Base-by-base conservation (phyloP, 2,329 filamentous ascomycete genomes). In the Cladosporium sp. region DNA sequence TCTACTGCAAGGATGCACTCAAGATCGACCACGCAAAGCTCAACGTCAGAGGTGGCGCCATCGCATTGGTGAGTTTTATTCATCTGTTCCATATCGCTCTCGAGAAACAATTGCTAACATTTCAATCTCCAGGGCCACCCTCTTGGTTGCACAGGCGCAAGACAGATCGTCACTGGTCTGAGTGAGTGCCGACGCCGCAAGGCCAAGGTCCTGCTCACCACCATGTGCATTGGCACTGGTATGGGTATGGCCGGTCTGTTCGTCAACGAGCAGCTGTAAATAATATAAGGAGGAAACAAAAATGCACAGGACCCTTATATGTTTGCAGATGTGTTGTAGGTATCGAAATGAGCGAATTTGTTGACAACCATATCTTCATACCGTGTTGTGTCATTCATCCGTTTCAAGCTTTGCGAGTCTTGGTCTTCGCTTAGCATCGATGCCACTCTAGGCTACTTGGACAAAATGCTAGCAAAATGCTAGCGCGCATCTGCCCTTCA, bases 121-220 rank as follows among this genome's bases (percentile, higher is more conserved):
- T 24, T 41, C 4, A n/a, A 26, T 55, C 21, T 8, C 4, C 8
- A 64, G 55, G 92, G 92, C 62, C 92, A 95, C 78, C 92, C 92
- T 4, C 83, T 94, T n/a, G 92, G 91, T 34, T 86, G 88, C 70
- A 95, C 92, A 1, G 92, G 92, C 68, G 82, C 90, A 1, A 81
- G 92, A 74, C 92, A 94, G 79, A 92, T 98, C 71, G 92, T 95
- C 68, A 98, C 95, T 0, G 91, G 94, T 24, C 79, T 71, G 58
- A 74, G 72, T 60, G 75, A 76, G 71, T 71, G 70, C 65, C 68
- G 75, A 54, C 70, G 75, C 59, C 69, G 72, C 65, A 74, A 76
- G 72, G 71, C 71, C 60, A 75, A 76, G 73, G 69, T 76, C 30
- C 80, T 97, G 68, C 81, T 98, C 75, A 97, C 92, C 24, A 95